These are phyloP conservation scores for Naganishia albida DNA, from an alignment of 1,284 basidiomycete genomes.

Conservation along the genomic window DNA sequence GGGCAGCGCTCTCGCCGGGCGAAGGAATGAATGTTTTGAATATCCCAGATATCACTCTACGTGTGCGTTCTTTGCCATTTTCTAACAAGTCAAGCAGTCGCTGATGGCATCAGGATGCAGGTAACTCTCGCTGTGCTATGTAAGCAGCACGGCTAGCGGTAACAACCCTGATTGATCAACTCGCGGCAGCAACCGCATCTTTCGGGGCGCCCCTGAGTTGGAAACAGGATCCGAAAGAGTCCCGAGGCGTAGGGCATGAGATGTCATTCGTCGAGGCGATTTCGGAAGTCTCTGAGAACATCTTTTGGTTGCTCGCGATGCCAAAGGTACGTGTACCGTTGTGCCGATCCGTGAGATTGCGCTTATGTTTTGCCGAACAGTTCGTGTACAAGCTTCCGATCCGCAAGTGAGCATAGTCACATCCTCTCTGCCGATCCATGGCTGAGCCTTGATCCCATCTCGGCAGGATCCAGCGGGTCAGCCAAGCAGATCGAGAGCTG, in stretches of 20 bases:
- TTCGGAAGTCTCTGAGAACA: slow-evolving; percentile 56
- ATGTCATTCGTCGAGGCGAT: slow-evolving; percentile 64
- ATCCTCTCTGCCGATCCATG: too few species aligned
- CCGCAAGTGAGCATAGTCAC: slow-evolving; percentile 10
- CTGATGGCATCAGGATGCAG: too few species aligned
- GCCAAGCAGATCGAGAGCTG: slow-evolving; percentile 21
- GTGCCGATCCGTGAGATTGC: too few species aligned
- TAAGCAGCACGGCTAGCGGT: slow-evolving; percentile 15
- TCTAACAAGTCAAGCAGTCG: too few species aligned
- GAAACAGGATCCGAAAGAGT: slow-evolving; percentile 35
- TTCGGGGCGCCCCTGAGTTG: slow-evolving; percentile 49
- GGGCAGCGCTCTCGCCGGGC: slow-evolving; percentile 15
- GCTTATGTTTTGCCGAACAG: not conserved
- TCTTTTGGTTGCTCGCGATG: slow-evolving; percentile 44
- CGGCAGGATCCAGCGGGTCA: slow-evolving; percentile 26
- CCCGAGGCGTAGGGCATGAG: slow-evolving; percentile 52
- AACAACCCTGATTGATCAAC: slow-evolving; percentile 60
- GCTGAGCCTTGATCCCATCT: not conserved
- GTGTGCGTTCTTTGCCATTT: slow-evolving; percentile 54
- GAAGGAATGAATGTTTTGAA: slow-evolving; percentile 11
- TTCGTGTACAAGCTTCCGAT: slow-evolving; percentile 29
- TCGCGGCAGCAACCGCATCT: slow-evolving; percentile 37
- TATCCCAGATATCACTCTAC: slow-evolving; percentile 55
- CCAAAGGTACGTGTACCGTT: slow-evolving; percentile 17
- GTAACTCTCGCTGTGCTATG: slow-evolving; percentile 31